Conservation (phyloP, 139 green algal species). For the Tetradesmus obliquus region DNA sequence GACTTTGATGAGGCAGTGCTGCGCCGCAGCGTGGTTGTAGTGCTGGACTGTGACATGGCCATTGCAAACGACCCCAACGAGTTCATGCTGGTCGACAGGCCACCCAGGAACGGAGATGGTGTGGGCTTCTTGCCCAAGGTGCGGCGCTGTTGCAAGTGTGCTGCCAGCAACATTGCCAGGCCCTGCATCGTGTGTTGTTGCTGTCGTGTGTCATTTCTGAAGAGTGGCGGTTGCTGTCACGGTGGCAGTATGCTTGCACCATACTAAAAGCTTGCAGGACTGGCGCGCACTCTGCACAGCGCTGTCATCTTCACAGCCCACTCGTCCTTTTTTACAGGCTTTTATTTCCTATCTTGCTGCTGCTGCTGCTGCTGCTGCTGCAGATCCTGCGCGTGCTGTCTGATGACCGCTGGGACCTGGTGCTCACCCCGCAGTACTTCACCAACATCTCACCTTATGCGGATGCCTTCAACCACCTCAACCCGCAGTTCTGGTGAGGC, state of each 20-base stretch:
- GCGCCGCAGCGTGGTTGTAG: slow-evolving; percentile 8
- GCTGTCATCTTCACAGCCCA: no score
- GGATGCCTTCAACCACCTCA: slow-evolving; percentile 27
- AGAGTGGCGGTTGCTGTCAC: no score
- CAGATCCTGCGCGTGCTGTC: slow-evolving; percentile 13
- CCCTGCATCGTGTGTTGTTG: no score
- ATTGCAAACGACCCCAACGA: slow-evolving; percentile 34
- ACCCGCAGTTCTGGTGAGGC: slow-evolving; percentile 16
- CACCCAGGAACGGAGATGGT: slow-evolving; percentile 10
- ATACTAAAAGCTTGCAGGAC: no score
- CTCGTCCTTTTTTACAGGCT: background rate
- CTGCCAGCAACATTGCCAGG: no score
- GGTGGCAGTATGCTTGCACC: no score
- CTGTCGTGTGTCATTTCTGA: no score
- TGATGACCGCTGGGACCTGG: slow-evolving; percentile 12
- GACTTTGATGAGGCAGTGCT: slow-evolving; percentile 14
- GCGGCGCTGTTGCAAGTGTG: background rate
- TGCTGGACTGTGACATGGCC: slow-evolving; percentile 40
- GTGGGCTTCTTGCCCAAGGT: slow-evolving; percentile 35
- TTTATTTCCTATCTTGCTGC: background rate
- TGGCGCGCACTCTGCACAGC: no score
- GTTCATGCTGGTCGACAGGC: background rate
- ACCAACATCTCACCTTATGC: slow-evolving; percentile 2
- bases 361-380: background rate
- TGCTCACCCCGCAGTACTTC: slow-evolving; percentile 24